A percentile compares a stretch with the other conserved stretches of the same genome.
Evolutionary conservation across 345 rosid species (phyloP).

Genomic region (Pugionium dolabratum): DNA sequence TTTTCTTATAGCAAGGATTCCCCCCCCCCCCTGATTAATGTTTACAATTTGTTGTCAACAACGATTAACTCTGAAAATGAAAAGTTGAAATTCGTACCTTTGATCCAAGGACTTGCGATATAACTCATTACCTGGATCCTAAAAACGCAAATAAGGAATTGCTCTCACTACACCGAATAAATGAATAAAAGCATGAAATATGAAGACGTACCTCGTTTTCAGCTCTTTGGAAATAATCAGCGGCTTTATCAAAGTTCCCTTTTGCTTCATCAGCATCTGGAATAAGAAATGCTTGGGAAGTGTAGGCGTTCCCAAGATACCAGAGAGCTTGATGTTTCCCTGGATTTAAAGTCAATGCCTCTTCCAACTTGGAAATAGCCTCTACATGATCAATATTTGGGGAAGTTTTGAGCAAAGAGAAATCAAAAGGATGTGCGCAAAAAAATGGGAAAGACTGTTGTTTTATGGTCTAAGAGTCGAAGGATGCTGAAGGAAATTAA

Average conservation of each 20-base stretch:
- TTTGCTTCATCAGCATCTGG: slow-evolving; percentile 63
- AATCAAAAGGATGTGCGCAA: background rate
- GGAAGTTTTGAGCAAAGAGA: background rate
- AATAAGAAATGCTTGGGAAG: slow-evolving; percentile 72
- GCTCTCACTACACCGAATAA: background rate
- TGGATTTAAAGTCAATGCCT: slow-evolving; percentile 65
- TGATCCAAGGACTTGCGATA: slow-evolving; percentile 73
- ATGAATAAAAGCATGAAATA: background rate
- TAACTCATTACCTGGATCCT: slow-evolving; percentile 87
- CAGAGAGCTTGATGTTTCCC: slow-evolving; percentile 73
- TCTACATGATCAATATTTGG: slow-evolving; percentile 43
- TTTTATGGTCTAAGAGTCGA: background rate
- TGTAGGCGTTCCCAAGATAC: slow-evolving; percentile 88
- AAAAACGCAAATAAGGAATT: slow-evolving; percentile 16
- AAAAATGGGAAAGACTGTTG: no score
- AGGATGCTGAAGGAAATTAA: background rate
- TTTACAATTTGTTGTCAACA: background rate
- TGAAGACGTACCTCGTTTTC: slow-evolving; percentile 56
- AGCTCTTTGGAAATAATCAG: slow-evolving; percentile 68
- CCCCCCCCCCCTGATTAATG: background rate
- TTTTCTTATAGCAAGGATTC: background rate
- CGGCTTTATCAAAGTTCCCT: slow-evolving; percentile 63
- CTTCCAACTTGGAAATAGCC: slow-evolving; percentile 82
- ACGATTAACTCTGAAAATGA: background rate
- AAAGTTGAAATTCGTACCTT: slow-evolving; percentile 53